These are phyloP conservation scores for Leishmania tropica DNA, from an alignment of 208 protist genomes.

Conservation along the genomic window DNA sequence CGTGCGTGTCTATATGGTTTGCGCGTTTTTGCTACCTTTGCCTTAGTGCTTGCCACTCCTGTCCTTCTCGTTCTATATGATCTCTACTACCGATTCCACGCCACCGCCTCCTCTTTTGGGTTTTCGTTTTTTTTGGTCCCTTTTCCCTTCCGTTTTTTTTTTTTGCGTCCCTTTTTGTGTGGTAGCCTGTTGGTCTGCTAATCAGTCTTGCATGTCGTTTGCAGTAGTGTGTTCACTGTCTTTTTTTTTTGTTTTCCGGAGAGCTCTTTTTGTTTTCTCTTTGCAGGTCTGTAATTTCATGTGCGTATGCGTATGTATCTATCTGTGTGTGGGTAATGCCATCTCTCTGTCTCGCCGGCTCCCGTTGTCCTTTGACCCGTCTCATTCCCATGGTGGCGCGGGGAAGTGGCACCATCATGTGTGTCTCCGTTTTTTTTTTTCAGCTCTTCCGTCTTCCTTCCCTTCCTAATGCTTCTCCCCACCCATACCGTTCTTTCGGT, in stretches of 20 bases:
- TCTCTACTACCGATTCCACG: neutral
- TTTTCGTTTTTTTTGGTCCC: neutral
- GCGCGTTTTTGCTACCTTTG: neutral
- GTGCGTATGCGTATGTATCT: constrained; percentile 3
- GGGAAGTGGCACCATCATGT: neutral
- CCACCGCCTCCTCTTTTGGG: neutral
- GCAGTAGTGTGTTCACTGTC: neutral
- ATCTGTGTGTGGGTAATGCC: neutral
- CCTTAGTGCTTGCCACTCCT: neutral
- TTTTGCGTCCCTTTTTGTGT: neutral
- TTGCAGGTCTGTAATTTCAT: neutral
- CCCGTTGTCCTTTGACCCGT: neutral
- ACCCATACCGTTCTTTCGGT: neutral
- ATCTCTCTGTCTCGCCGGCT: neutral
- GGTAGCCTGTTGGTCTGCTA: neutral
- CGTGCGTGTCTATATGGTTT: neutral
- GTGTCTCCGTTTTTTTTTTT: neutral
- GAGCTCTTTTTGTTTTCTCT: neutral
- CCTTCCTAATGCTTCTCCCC: neutral
- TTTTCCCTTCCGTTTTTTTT: neutral
- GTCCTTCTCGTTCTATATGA: neutral
- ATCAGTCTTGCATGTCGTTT: neutral
- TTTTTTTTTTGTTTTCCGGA: neutral
- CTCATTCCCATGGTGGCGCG: neutral
- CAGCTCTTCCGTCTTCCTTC: neutral